Percentiles rank a stretch among this genome's conserved stretches.
These are phyloP conservation scores for Penicillium nucicola DNA, from an alignment of 495 filamentous ascomycete species.

Conservation along the genomic window DNA sequence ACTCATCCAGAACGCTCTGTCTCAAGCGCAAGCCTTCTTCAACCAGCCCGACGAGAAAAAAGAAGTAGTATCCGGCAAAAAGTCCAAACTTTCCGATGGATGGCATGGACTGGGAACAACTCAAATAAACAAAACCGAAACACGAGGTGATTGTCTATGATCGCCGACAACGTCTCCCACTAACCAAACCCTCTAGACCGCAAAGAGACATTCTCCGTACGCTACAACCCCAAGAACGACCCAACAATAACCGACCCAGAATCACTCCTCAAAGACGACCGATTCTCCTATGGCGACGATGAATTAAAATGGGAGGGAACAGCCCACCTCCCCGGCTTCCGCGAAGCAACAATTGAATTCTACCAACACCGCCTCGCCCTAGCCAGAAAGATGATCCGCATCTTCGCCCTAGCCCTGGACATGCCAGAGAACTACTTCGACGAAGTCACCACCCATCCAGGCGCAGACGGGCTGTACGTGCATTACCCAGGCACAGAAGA, in stretches of 20 bases:
- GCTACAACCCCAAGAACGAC: constrained; percentile 45
- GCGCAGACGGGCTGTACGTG: constrained; percentile 47
- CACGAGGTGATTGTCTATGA: constrained; percentile 13
- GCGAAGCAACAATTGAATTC: constrained; percentile 43
- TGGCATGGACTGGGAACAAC: constrained; percentile 26
- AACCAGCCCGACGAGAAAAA: constrained; percentile 38
- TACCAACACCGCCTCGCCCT: constrained; percentile 45
- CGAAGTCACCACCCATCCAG: constrained; percentile 46
- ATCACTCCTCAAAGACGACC: constrained; percentile 29
- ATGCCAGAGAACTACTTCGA: constrained; percentile 52
- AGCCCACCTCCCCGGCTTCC: constrained; percentile 45
- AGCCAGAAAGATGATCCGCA: constrained; percentile 43
- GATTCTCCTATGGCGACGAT: constrained; percentile 35
- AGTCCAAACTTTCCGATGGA: constrained; percentile 28
- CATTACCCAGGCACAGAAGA: constrained; percentile 47
- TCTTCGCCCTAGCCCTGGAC: constrained; percentile 49
- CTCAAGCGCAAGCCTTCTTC: constrained; percentile 44
- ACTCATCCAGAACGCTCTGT: constrained; percentile 37
- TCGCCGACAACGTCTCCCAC: not conserved
- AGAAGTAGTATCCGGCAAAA: constrained; percentile 21
- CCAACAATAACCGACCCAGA: constrained; percentile 36
- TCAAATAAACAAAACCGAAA: constrained; percentile 27
- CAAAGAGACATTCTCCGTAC: constrained; percentile 43
- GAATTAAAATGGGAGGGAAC: constrained; percentile 49
- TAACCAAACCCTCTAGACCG: constrained; percentile 14